Percentiles rank a stretch among this genome's conserved stretches.
Conservation (phyloP, 2,329 filamentous ascomycete species). For the Exophiala aquamarina region DNA sequence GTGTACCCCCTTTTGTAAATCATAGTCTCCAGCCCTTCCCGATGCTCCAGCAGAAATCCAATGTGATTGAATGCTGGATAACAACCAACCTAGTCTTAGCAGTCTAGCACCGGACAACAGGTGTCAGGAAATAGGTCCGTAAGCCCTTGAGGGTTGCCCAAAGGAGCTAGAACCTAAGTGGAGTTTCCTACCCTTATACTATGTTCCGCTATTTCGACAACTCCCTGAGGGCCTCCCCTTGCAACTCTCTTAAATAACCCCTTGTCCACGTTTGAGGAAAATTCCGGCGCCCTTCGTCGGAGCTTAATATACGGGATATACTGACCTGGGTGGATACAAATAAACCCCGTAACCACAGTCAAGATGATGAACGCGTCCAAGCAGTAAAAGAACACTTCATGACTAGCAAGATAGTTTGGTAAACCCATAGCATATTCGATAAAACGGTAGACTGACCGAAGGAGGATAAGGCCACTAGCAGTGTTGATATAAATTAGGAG, state of each 20-base stretch:
- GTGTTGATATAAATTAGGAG: constrained; percentile 20
- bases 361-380: constrained; percentile 23
- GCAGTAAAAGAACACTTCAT: constrained; percentile 24
- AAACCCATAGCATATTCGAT: constrained; percentile 19
- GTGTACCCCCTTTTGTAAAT: too few species aligned
- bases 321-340: constrained; percentile 20
- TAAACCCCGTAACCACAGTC: constrained; percentile 15
- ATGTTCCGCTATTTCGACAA: too few species aligned
- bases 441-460: constrained; percentile 18
- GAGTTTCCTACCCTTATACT: too few species aligned
- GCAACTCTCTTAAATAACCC: constrained; percentile 15
- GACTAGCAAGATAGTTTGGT: constrained; percentile 18
- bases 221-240: too few species aligned
- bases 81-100: too few species aligned
- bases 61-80: too few species aligned
- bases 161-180: too few species aligned
- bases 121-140: too few species aligned
- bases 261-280: constrained; percentile 18
- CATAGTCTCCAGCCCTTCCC: too few species aligned
- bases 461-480: constrained; percentile 19
- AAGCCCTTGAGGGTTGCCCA: too few species aligned
- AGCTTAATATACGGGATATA: constrained; percentile 22
- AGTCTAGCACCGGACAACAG: too few species aligned
- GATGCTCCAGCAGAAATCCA: too few species aligned
- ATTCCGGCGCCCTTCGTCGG: constrained; percentile 13